These are phyloP conservation scores for Amanita inopinata DNA, from an alignment of 768 basidiomycete species.

Conservation along the genomic window DNA sequence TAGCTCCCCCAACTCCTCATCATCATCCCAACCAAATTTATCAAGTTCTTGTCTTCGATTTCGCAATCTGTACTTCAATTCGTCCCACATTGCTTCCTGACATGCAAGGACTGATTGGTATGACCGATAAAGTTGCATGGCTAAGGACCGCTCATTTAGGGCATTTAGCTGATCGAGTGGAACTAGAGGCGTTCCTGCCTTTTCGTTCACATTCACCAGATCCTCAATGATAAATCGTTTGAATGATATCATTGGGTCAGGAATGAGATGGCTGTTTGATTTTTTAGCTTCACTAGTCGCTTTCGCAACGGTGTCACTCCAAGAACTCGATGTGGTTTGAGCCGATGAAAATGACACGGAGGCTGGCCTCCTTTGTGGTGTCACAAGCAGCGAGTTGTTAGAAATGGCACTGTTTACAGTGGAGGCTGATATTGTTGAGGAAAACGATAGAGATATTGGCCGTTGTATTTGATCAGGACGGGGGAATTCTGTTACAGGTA, in stretches of 20 bases:
- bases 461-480: conserved; percentile 24
- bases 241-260: conserved; percentile 15
- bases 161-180: conserved; percentile 31
- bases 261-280: conserved; percentile 6
- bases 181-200: conserved; percentile 23
- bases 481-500: conserved; percentile 26
- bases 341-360: conserved; percentile 25
- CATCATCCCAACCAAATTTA: conserved; percentile 63
- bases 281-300: too few species aligned
- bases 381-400: conserved; percentile 17
- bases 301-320: too few species aligned
- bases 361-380: conserved; percentile 18
- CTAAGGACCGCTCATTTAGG: conserved; percentile 50
- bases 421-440: conserved; percentile 37
- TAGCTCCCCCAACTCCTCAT: conserved; percentile 48
- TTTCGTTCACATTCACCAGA: conserved; percentile 33
- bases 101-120: conserved; percentile 54
- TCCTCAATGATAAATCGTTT: conserved; percentile 38
- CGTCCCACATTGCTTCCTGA: conserved; percentile 73
- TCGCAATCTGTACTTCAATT: conserved; percentile 50
- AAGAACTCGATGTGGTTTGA: too few species aligned
- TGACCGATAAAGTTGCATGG: conserved; percentile 63
- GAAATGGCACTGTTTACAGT: conserved; percentile 20
- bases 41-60: conserved; percentile 44
- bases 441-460: conserved; percentile 42